These are phyloP conservation scores for Lactarius indigo DNA, from an alignment of 768 basidiomycete species.

Conservation along the genomic window DNA sequence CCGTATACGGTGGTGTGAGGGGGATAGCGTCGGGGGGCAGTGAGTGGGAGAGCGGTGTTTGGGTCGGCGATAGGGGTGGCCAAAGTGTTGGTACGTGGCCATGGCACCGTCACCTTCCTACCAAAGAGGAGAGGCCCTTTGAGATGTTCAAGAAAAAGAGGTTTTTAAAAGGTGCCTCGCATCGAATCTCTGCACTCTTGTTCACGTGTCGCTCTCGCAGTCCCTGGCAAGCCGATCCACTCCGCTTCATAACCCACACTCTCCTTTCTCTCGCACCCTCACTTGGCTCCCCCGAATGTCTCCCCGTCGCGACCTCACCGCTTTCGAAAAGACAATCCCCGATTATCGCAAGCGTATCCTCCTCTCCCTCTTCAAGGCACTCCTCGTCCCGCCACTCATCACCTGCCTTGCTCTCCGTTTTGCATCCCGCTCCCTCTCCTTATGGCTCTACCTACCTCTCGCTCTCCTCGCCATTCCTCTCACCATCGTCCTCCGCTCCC, in stretches of 20 bases:
- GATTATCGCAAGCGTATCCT: conserved; percentile 26
- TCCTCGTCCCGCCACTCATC: conserved; percentile 18
- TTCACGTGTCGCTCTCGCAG: not conserved
- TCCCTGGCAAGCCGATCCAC: not conserved
- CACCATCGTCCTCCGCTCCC: conserved; percentile 10
- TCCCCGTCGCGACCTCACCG: conserved; percentile 14
- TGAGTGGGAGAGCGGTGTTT: not conserved
- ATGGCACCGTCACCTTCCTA: not conserved
- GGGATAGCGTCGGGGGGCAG: not conserved
- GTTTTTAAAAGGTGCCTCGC: not conserved
- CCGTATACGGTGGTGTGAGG: not conserved
- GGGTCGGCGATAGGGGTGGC: not conserved
- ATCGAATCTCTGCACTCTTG: not conserved
- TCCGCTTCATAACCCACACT: not conserved
- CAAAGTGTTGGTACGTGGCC: not conserved
- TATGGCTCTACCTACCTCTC: conserved; percentile 3
- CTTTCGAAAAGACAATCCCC: conserved; percentile 22
- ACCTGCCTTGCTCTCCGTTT: conserved; percentile 13
- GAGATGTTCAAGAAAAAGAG: not conserved
- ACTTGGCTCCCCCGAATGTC: conserved; percentile 5
- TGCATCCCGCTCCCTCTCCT: not conserved
- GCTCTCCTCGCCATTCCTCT: conserved; percentile 12
- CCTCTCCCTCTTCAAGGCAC: conserved; percentile 13
- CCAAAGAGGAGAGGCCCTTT: not conserved
- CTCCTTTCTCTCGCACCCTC: not conserved